These are phyloP conservation scores for Stachybotrys echinatus DNA, from an alignment of 2,329 filamentous ascomycete species.

Conservation along the genomic window DNA sequence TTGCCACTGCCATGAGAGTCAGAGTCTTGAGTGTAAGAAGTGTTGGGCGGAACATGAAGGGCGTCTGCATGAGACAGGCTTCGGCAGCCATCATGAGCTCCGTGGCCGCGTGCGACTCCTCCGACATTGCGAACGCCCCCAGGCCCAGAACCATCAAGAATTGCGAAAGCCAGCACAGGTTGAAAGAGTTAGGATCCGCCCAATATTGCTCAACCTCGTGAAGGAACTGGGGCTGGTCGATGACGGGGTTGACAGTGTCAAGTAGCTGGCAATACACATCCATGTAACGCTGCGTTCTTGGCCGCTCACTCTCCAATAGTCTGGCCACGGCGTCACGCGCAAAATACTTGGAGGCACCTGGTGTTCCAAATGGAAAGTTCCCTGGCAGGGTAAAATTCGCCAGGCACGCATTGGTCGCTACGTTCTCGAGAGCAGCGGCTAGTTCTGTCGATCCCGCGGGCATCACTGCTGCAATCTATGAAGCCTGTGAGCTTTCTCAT, in stretches of 20 bases:
- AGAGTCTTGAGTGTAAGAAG: conserved; percentile 23
- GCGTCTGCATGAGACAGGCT: conserved; percentile 30
- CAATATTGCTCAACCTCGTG: conserved; percentile 25
- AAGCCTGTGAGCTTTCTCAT: conserved; percentile 3
- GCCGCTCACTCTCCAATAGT: conserved; percentile 20
- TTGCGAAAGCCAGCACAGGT: conserved; percentile 25
- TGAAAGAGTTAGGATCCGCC: conserved; percentile 19
- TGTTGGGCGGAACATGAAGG: conserved; percentile 30
- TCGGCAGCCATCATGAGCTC: conserved; percentile 31
- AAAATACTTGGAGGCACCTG: conserved; percentile 25
- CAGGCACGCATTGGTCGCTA: conserved; percentile 28
- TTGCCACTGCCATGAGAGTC: conserved; percentile 27
- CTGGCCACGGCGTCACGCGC: conserved; percentile 22
- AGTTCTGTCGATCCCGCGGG: conserved; percentile 19
- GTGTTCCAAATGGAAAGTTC: conserved; percentile 32
- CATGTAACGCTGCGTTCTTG: conserved; percentile 19
- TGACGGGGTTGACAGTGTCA: conserved; percentile 26
- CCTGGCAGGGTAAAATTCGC: conserved; percentile 27
- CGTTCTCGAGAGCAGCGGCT: conserved; percentile 20
- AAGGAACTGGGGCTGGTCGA: conserved; percentile 22
- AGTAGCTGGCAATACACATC: conserved; percentile 23
- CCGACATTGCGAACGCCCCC: conserved; percentile 23
- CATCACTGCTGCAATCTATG: conserved; percentile 20
- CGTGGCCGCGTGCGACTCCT: conserved; percentile 23
- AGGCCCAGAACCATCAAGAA: conserved; percentile 30